A percentile compares a stretch with the other conserved stretches of the same genome.
These are phyloP conservation scores for Aphanomyces astaci DNA, from an alignment of 352 stramenopile species.

Conservation along the genomic window DNA sequence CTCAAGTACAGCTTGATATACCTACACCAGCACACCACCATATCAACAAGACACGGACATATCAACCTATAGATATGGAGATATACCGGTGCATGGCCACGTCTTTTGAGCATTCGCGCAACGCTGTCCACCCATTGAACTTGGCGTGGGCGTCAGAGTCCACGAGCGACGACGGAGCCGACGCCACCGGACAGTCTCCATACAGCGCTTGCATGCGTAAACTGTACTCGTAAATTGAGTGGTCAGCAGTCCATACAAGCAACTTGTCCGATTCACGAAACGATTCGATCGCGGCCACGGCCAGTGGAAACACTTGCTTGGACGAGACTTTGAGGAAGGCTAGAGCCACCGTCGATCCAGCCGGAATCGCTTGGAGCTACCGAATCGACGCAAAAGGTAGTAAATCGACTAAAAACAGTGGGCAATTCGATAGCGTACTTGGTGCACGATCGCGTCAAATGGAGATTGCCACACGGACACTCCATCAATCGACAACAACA, in stretches of 20 bases:
- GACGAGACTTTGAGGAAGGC: conserved; percentile 55
- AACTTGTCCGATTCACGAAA: conserved; percentile 45
- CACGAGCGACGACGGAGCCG: conserved; percentile 39
- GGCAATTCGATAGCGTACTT: too few species aligned
- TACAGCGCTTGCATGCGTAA: conserved; percentile 67
- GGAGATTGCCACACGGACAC: conserved; percentile 42
- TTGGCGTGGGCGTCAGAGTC: conserved; percentile 64
- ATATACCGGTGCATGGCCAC: conserved; percentile 37
- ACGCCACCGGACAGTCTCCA: conserved; percentile 53
- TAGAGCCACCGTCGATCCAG: conserved; percentile 37
- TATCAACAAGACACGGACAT: neutral
- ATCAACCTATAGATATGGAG: neutral
- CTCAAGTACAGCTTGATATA: conserved; percentile 76
- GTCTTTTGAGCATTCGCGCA: conserved; percentile 38
- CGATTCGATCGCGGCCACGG: conserved; percentile 32
- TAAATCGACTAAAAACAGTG: too few species aligned
- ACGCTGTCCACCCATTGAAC: conserved; percentile 63
- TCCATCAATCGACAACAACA: conserved; percentile 51
- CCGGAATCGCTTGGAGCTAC: conserved; percentile 47
- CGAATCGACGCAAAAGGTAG: too few species aligned
- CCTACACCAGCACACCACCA: conserved; percentile 25
- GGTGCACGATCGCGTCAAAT: conserved; percentile 63
- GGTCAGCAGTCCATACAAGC: conserved; percentile 44
- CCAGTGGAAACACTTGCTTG: conserved; percentile 46
- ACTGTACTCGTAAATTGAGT: conserved; percentile 68